Conservation (phyloP, 441 rosid genomes). For the Flueggea neowawraea region DNA sequence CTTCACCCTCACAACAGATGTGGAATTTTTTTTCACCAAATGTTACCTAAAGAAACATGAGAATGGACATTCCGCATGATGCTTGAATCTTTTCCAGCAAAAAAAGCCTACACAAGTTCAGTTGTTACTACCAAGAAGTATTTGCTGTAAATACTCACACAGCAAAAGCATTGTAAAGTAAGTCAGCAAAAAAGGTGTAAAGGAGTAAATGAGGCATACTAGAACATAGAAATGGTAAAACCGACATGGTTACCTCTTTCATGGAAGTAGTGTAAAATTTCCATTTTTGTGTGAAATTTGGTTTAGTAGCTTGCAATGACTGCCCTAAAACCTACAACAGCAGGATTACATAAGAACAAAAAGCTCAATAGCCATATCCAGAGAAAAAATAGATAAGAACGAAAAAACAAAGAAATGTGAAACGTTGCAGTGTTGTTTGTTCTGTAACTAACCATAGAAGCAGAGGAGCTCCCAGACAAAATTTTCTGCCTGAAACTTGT, state of each 20-base stretch:
- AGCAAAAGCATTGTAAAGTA: neutral
- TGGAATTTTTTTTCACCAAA: neutral
- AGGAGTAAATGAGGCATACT: neutral
- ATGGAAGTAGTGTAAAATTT: constrained; percentile 12
- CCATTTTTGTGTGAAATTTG: constrained; percentile 3
- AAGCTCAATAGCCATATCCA: neutral
- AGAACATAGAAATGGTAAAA: neutral
- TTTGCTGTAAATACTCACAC: neutral
- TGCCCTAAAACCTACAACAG: constrained; percentile 15
- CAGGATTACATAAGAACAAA: neutral
- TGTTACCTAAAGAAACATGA: constrained; percentile 15
- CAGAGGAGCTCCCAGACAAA: constrained; percentile 16
- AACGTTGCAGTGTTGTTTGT: neutral
- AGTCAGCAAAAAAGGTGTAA: neutral
- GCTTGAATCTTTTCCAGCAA: constrained; percentile 16
- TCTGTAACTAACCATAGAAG: constrained; percentile 26
- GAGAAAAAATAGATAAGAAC: neutral
- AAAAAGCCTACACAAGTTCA: constrained; percentile 15
- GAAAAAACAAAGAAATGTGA: neutral
- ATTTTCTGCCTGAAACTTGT: constrained; percentile 24
- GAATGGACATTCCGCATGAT: constrained; percentile 7
- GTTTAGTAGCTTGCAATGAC: constrained; percentile 14
- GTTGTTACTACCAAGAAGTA: neutral
- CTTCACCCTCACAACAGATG: neutral
- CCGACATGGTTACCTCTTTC: constrained; percentile 14